A percentile compares a stretch with the other conserved stretches of the same genome.
Conservation (phyloP, 352 stramenopile genomes). For the Hyaloperonospora brassicae region DNA sequence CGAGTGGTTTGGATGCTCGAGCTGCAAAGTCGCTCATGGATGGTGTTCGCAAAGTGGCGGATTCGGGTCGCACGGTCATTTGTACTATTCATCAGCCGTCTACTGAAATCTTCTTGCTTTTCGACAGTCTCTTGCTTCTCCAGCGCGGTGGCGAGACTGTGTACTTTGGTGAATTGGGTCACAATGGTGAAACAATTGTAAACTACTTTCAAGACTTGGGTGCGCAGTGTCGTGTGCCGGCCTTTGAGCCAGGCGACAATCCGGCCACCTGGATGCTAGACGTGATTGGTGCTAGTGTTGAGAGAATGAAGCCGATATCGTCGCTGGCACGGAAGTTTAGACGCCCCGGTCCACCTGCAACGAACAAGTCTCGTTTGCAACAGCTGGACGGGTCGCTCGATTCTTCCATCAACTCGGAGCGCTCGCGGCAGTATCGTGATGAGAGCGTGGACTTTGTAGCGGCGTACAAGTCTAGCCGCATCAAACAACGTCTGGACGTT, state of each 20-base stretch:
- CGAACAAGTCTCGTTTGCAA: conserved; percentile 8
- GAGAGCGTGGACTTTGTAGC: conserved; percentile 27
- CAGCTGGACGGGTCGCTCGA: conserved; percentile 15
- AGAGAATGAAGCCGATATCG: conserved; percentile 17
- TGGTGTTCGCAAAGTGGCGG: conserved; percentile 43
- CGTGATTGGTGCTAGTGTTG: conserved; percentile 43
- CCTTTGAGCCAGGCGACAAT: conserved; percentile 64
- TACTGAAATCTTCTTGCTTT: conserved; percentile 49
- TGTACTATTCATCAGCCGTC: conserved; percentile 42
- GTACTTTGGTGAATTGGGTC: conserved; percentile 77
- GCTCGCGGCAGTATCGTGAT: conserved; percentile 11
- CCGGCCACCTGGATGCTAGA: conserved; percentile 86
- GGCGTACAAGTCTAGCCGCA: conserved; percentile 26
- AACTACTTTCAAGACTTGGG: conserved; percentile 56
- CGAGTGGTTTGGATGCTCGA: conserved; percentile 58
- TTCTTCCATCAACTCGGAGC: conserved; percentile 20
- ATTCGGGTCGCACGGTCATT: conserved; percentile 76
- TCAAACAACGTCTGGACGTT: conserved; percentile 26
- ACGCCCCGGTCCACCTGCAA: conserved; percentile 1
- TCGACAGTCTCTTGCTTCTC: conserved; percentile 78
- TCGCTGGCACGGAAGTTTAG: conserved; percentile 5
- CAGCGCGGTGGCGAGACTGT: conserved; percentile 76
- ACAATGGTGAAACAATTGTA: conserved; percentile 33
- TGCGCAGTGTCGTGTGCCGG: conserved; percentile 13
- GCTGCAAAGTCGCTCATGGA: conserved; percentile 58